Evolutionary conservation across 2,329 filamentous ascomycete genomes (phyloP).

Genomic region (Cadophora malorum): DNA sequence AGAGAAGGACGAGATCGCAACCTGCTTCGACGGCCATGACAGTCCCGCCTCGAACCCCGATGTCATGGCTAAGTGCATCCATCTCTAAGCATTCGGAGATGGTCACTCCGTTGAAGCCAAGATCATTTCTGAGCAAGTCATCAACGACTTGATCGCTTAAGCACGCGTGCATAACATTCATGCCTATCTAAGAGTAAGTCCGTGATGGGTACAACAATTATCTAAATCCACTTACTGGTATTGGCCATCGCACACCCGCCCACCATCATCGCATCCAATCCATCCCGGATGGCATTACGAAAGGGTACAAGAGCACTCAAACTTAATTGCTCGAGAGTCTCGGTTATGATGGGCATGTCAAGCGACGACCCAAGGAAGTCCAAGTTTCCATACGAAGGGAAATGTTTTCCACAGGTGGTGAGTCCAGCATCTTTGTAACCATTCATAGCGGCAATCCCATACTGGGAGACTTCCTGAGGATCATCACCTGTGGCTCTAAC

Average conservation of each 20-base stretch:
- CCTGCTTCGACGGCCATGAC: conserved; percentile 98
- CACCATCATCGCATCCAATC: conserved; percentile 93
- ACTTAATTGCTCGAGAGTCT: conserved; percentile 90
- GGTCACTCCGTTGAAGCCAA: conserved; percentile 89
- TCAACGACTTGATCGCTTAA: conserved; percentile 97
- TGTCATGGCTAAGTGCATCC: conserved; percentile 93
- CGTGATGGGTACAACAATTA: background rate
- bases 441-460: conserved; percentile 87
- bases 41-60: conserved; percentile 94
- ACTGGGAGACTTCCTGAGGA: conserved; percentile 92
- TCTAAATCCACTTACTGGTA: conserved; percentile 36
- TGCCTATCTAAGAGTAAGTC: conserved; percentile 61
- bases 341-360: conserved; percentile 94
- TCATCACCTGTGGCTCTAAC: conserved; percentile 92
- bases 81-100: conserved; percentile 97
- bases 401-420: conserved; percentile 92
- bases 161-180: conserved; percentile 96
- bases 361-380: conserved; percentile 91
- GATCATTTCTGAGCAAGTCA: conserved; percentile 83
- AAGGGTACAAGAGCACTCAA: conserved; percentile 93
- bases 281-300: conserved; percentile 84
- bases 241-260: conserved; percentile 94
- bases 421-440: conserved; percentile 92
- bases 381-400: conserved; percentile 93
- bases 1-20: conserved; percentile 89